Conservation (phyloP, 2,329 filamentous ascomycete species). For the Colletotrichum sp. region DNA sequence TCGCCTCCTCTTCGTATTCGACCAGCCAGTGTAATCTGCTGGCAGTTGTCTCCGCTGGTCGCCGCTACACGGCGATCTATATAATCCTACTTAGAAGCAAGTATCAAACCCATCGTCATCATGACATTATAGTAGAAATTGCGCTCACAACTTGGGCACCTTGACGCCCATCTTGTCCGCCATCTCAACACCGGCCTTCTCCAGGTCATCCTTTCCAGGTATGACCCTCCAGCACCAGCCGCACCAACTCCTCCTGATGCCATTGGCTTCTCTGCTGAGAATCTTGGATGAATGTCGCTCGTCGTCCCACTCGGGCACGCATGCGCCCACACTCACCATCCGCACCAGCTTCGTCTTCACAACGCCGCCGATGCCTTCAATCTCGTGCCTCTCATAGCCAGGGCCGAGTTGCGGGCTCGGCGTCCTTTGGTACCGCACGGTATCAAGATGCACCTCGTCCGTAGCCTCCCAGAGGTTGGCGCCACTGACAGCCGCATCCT, state of each 20-base stretch:
- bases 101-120: not conserved
- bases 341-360: constrained; percentile 89
- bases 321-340: constrained; percentile 80
- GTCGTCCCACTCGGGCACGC: constrained; percentile 85
- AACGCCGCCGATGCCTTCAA: constrained; percentile 87
- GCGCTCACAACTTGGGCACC: not conserved
- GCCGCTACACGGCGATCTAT: not conserved
- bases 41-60: not conserved
- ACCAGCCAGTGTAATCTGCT: not conserved
- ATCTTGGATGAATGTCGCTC: constrained; percentile 71
- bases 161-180: not conserved
- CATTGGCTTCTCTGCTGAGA: constrained; percentile 73
- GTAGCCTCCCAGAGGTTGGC: constrained; percentile 16
- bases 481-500: constrained; percentile 62
- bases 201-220: constrained; percentile 48
- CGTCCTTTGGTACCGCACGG: constrained; percentile 39
- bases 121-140: not conserved
- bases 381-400: constrained; percentile 85
- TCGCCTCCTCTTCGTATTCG: not conserved
- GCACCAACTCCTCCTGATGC: constrained; percentile 81
- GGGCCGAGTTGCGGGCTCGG: constrained; percentile 61
- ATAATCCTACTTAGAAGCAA: not conserved
- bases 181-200: constrained; percentile 8
- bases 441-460: constrained; percentile 32
- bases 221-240: constrained; percentile 88